Base-by-base conservation (phyloP, 495 filamentous ascomycete genomes). In the Penicillium bovifimosum region DNA sequence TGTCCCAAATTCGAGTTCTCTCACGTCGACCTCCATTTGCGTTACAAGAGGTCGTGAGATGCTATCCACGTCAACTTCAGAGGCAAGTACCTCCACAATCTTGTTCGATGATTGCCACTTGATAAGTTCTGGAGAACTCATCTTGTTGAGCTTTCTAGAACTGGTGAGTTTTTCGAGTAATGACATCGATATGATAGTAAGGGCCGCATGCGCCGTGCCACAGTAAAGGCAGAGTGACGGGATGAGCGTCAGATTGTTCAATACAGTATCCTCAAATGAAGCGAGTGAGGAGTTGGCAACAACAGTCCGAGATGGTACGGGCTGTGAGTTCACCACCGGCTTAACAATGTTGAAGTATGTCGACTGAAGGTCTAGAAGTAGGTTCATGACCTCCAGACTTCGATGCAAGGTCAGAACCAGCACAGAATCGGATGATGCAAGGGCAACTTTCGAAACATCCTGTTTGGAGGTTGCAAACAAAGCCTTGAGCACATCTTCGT, bases 261-360 rank as follows among this genome's bases (percentile, higher is more conserved):
- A 76, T 34, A 99, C 76, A 20, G 88, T 92, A 56, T 97, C 95
- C 67, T 99, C 95, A 63, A 97, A 91, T 1, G 86, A 90, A 11
- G 84, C 75, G 47, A 92, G 84, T 3, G 88, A 78, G 7, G 82
- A 78, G 61, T 91, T 91, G 1, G 83, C 79, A 14, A 88, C 82
- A 33, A 68, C 67, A 18, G 65, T 68, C 47, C 70, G 72, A 47
- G 62, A 70, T 27, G 64, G 68, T 43, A 57, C 70, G 39, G 72
- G 62, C 27, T 80, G 75, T n/a, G 66, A 66, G 62, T 85, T 87
- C 53, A 95, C 75, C 7, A 87, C 58, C 4, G 91, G 88, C 26
- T 85, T 83, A 13, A 96, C 85, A 17, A 96, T 80, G 59, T 96
- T 83, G 47, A 93, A 74, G 65, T 95, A 97, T 7, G 92, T 97